phyloP scores from a whole-genome alignment of 176 grass and related monocot species.

The Musa schizocarpa region DNA sequence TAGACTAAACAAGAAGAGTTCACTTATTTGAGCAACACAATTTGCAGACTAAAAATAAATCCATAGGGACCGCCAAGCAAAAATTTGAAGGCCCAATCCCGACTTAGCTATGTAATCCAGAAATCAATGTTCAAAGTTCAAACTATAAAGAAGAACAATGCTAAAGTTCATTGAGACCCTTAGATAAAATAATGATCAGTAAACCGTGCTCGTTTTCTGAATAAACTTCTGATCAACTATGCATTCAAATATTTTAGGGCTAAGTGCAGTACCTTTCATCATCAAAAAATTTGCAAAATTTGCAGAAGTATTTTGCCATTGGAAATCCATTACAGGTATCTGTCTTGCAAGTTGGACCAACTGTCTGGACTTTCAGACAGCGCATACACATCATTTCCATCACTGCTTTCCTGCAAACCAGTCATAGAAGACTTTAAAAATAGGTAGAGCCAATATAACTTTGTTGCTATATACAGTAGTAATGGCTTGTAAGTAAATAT shows the following conservation, averaged over 20 bases:
- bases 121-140: not conserved
- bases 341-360: conserved; percentile 46
- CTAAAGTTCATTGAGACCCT: not conserved
- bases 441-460: not conserved
- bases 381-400: conserved; percentile 82
- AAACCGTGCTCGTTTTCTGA: no score
- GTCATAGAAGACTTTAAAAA: not conserved
- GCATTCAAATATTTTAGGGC: no score
- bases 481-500: not conserved
- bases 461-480: not conserved
- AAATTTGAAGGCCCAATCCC: not conserved
- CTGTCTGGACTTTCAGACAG: conserved; percentile 56
- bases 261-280: conserved; percentile 56
- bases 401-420: conserved; percentile 47
- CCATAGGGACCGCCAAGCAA: not conserved
- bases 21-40: not conserved
- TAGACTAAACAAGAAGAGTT: not conserved
- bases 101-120: not conserved
- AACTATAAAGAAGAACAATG: not conserved
- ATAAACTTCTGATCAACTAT: no score
- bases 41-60: not conserved
- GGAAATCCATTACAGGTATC: conserved; percentile 50
- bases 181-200: no score
- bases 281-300: conserved; percentile 82
- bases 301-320: conserved; percentile 80